Base-by-base conservation (phyloP, 805 yeast genomes). In the Nakazawaea pomicola region DNA sequence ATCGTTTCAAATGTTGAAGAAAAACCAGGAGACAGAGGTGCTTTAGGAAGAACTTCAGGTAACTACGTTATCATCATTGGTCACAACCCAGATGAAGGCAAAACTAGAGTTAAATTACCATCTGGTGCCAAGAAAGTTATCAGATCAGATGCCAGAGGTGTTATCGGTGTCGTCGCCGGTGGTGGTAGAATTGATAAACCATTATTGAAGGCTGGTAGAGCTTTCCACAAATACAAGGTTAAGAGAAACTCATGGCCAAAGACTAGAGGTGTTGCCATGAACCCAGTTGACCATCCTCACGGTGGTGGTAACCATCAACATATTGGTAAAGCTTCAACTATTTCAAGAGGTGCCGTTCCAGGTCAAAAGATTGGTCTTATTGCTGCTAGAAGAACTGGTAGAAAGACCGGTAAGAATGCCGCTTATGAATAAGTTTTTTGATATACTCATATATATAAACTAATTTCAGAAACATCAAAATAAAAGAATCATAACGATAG, bases 271-370 rank as follows among this genome's bases (percentile, higher is more conserved):
- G 98, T 91, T 70, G 99, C 99, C 72, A 91, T 93, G 99, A 91
- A 91, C 80, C 98, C 98, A 74, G 99, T 91, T 72, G 99, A 91
- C 73, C 99, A 91, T 81, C 99, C 99, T 72, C 99, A 91, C 75
- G 99, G 99, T 87, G 98, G 99, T 91, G 99, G 99, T 91, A 90
- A 90, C 96, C 98, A 91, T 77, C 98, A 91, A 81, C 98, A 91
- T 75, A 91, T 90, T 78, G 98, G 98, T 89, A 91, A 91, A 83
- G 97, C 98, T 66, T 91, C 98, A 63, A 91, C 98, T 66, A 91
- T 91, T 65, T 83, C 95, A 61, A 88, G 98, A 85, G 95, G 95
- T 74, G 97, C 98, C 58, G 98, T 91, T 70, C 78, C 99, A 65
- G 99, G 99, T 87, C 99, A 91, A 81, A 91, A 91, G 95, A 95